Percentiles rank a stretch among this genome's conserved stretches.
phyloP scores from a whole-genome alignment of 345 rosid species.

The Heritiera fomes region DNA sequence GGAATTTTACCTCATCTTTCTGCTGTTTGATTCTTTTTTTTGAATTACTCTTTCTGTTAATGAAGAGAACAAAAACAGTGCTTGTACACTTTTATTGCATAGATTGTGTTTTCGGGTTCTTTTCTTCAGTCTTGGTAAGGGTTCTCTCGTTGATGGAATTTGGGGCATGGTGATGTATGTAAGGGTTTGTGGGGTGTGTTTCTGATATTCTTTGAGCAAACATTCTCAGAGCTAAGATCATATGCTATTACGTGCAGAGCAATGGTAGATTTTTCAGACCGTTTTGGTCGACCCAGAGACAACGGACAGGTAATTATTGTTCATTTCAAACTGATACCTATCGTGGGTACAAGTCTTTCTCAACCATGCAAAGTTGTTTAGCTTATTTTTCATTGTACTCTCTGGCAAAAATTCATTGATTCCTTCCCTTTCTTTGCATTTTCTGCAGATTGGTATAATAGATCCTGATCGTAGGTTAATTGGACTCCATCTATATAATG shows the following conservation, averaged over 20 bases:
- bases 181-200: background rate
- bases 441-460: conserved; percentile 81
- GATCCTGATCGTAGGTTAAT: conserved; percentile 95
- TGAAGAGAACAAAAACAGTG: background rate
- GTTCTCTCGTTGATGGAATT: background rate
- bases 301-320: conserved; percentile 76
- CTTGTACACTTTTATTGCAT: background rate
- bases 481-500: conserved; percentile 96
- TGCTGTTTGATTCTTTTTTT: background rate
- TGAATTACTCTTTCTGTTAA: background rate
- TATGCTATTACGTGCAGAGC: conserved; percentile 49
- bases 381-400: background rate
- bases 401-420: background rate
- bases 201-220: conserved; percentile 1
- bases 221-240: conserved; percentile 6
- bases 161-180: background rate
- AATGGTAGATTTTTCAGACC: conserved; percentile 97
- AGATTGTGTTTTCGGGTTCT: background rate
- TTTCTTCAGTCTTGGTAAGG: background rate
- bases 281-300: conserved; percentile 86
- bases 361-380: background rate
- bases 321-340: background rate
- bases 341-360: conserved; percentile 1
- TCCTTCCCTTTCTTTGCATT: conserved; percentile 1
- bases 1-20: background rate